Conservation (phyloP, 2,329 filamentous ascomycete species). For the Lasiodiplodia citricola region DNA sequence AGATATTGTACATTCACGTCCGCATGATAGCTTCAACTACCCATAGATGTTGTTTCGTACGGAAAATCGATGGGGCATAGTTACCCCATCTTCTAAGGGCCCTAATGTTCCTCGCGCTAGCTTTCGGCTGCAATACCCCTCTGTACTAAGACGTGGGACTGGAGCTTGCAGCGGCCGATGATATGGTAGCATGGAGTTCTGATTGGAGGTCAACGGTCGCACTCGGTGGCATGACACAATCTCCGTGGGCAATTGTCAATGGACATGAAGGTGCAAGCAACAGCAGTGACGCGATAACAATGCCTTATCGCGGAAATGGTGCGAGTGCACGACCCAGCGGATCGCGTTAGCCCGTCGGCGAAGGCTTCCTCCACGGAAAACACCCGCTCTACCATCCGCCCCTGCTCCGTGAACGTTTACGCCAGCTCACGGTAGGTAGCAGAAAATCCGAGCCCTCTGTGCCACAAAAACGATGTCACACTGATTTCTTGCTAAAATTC, state of each 20-base stretch:
- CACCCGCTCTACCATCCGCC: not conserved
- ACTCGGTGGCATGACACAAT: not conserved
- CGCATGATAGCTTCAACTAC: not conserved
- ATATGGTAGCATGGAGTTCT: not conserved
- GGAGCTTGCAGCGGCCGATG: too few species aligned
- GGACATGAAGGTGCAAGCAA: not conserved
- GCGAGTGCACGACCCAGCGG: not conserved
- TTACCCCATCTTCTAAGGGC: too few species aligned
- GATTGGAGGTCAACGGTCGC: not conserved
- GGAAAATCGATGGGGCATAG: too few species aligned
- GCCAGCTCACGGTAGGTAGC: too few species aligned
- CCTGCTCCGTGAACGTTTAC: not conserved
- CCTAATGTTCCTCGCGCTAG: too few species aligned
- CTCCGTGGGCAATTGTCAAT: not conserved
- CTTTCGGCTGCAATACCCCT: too few species aligned
- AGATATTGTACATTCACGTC: too few species aligned
- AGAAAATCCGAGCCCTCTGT: too few species aligned
- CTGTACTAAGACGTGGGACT: too few species aligned
- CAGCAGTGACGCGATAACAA: not conserved
- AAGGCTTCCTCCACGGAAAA: not conserved
- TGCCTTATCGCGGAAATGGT: not conserved
- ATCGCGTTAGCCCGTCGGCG: not conserved
- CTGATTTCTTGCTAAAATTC: too few species aligned
- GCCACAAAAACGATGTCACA: too few species aligned
- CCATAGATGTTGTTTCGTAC: too few species aligned